Conservation (phyloP, 2,329 filamentous ascomycete species). For the Amylocarpus encephaloides region DNA sequence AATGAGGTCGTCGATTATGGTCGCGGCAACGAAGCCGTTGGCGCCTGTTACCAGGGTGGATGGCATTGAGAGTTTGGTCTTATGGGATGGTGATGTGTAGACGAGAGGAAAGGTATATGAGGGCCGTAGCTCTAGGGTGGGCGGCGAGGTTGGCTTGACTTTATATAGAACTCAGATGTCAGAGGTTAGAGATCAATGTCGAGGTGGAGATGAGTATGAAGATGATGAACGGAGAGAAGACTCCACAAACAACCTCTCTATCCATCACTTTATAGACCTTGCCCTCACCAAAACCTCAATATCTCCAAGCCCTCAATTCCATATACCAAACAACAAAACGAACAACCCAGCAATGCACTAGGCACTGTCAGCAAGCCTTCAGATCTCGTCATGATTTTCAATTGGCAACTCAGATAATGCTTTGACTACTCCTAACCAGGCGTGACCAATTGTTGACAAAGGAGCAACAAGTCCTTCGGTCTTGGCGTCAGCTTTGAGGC, state of each 20-base stretch:
- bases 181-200: background rate
- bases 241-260: no score
- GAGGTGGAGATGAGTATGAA: background rate
- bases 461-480: background rate
- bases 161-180: background rate
- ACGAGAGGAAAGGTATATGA: no score
- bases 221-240: background rate
- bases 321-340: background rate
- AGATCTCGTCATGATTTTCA: background rate
- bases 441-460: background rate
- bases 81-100: background rate
- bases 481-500: background rate
- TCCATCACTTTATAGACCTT: background rate
- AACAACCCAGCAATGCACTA: background rate
- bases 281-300: background rate
- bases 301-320: background rate
- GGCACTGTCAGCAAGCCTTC: background rate
- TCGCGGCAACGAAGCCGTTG: constrained; percentile 28
- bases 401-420: background rate
- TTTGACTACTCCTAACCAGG: background rate
- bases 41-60: constrained; percentile 29
- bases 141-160: background rate
- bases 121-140: background rate
- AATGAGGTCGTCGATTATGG: constrained; percentile 27
- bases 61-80: constrained; percentile 21